A percentile compares a stretch with the other conserved stretches of the same genome.
Evolutionary conservation across 202 grass and related monocot genomes (phyloP).

Genomic region (Zoysia matrella): DNA sequence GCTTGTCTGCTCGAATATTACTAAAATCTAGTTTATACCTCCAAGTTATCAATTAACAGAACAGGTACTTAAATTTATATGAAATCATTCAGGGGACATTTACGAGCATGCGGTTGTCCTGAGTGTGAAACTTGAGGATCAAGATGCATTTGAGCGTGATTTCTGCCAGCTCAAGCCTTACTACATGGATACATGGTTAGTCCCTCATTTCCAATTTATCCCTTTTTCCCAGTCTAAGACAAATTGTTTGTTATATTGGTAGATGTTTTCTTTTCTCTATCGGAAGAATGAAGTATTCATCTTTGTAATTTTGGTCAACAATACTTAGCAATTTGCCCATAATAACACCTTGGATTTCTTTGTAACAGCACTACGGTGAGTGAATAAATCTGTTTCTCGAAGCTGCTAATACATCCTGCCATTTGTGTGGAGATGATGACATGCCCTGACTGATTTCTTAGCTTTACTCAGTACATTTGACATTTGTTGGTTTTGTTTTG

Average conservation of each 20-base stretch:
- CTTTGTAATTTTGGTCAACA: not conserved
- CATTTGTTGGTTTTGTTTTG: not conserved
- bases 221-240: not conserved
- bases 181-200: conserved; percentile 85
- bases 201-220: conserved; percentile 23
- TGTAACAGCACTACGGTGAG: not conserved
- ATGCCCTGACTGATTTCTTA: not conserved
- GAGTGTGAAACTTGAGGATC: conserved; percentile 95
- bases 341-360: not conserved
- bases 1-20: not conserved
- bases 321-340: not conserved
- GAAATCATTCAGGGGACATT: conserved; percentile 81
- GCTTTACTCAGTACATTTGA: too few relatives aligned
- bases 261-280: not conserved
- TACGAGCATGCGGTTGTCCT: conserved; percentile 91
- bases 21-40: not conserved
- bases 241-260: not conserved
- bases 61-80: conserved; percentile 10
- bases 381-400: not conserved
- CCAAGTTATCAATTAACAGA: conserved; percentile 15
- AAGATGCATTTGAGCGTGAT: conserved; percentile 95
- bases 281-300: not conserved
- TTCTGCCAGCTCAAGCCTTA: conserved; percentile 95
- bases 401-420: not conserved
- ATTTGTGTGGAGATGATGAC: not conserved